Evolutionary conservation across 164 flowering plant species (phyloP), one percentile per base, ranked within the genome.

Genomic region (Vitis riparia): DNA sequence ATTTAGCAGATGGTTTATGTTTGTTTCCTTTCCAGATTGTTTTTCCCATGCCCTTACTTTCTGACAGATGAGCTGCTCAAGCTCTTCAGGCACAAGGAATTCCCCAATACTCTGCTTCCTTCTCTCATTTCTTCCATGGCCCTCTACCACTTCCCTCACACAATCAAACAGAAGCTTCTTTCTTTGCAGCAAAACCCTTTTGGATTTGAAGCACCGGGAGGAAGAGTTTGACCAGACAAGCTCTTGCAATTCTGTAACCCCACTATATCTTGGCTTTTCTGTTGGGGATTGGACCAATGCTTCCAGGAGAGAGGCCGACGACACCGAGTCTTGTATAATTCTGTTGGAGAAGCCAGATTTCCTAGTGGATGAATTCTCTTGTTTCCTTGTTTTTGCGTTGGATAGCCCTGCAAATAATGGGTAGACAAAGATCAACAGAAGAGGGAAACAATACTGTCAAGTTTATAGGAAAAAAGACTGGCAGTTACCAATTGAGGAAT

Each of bases 121-220:
- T 16, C 13, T 58, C 37, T 30, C 48, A 29, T 68, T 65, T 6
- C 29, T 67, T 27, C 44, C 68, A 44, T 70, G 82, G 55, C 17
- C 65, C 59, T 70, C 78, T 8, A 79, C 62, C 2, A 68, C 67
- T 68, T 86, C 90, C 62, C 79, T 72, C 15, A 84, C 77, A 47
- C 86, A 84, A 57, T 85, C 83, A 62, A 80, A 76, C 9, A 85
- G 59, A 62, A 85, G 84, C 69, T 82, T 80, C 74, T 71, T 75
- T n/a, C 72, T 82, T 60, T 75, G 78, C 17, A 77, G 81, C 67
- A 75, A 58, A 5, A 58, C 48, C 63, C 57, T 61, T 51, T 69
- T 78, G 23, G 81, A 73, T 47, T 77, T 82, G 19, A 72, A 32
- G 48, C 59, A 29, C 44, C 76, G 80, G 1, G 75, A 58, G 55